Conservation (phyloP, 2,329 filamentous ascomycete species). For the Eutypa lata region DNA sequence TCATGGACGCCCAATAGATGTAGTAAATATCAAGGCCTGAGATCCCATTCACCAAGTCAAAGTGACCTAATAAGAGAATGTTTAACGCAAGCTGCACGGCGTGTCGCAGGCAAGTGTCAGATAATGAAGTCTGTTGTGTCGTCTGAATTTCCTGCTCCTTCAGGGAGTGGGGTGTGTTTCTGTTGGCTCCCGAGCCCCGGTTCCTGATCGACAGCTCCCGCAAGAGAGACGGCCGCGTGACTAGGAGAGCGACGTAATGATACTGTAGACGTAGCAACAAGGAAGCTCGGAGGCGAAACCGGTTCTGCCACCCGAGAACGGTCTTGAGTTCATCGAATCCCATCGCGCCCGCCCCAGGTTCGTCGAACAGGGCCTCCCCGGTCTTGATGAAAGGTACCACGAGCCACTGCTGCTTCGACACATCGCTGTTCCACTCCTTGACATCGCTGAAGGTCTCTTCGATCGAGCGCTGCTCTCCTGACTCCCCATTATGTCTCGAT, state of each 20-base stretch:
- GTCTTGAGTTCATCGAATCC: slow-evolving; percentile 25
- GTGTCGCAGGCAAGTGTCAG: slow-evolving; percentile 24
- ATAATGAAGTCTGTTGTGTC: slow-evolving; percentile 3
- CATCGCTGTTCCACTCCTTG: slow-evolving; percentile 20
- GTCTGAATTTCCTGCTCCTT: background rate
- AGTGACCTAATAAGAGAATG: slow-evolving; percentile 29
- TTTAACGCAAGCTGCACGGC: slow-evolving; percentile 30
- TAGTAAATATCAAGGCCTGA: slow-evolving; percentile 35
- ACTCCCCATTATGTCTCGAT: background rate
- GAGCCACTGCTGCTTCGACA: slow-evolving; percentile 15
- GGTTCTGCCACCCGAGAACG: slow-evolving; percentile 23
- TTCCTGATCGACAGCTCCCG: slow-evolving; percentile 6
- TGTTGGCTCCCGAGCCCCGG: background rate
- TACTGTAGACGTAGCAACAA: slow-evolving; percentile 30
- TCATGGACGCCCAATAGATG: slow-evolving; percentile 32
- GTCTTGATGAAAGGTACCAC: slow-evolving; percentile 18
- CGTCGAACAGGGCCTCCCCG: slow-evolving; percentile 8
- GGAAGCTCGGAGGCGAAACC: slow-evolving; percentile 24
- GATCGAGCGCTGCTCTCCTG: slow-evolving; percentile 8
- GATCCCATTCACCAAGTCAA: slow-evolving; percentile 30
- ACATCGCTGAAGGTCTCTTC: slow-evolving; percentile 19
- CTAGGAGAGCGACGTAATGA: slow-evolving; percentile 29
- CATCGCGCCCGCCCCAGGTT: slow-evolving; percentile 13
- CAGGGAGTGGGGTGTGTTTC: background rate
- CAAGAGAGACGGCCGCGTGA: slow-evolving; percentile 28